A percentile compares a stretch with the other conserved stretches of the same genome.
Conservation (phyloP, 2,329 filamentous ascomycete genomes). For the Microcyclospora tardicrescens region DNA sequence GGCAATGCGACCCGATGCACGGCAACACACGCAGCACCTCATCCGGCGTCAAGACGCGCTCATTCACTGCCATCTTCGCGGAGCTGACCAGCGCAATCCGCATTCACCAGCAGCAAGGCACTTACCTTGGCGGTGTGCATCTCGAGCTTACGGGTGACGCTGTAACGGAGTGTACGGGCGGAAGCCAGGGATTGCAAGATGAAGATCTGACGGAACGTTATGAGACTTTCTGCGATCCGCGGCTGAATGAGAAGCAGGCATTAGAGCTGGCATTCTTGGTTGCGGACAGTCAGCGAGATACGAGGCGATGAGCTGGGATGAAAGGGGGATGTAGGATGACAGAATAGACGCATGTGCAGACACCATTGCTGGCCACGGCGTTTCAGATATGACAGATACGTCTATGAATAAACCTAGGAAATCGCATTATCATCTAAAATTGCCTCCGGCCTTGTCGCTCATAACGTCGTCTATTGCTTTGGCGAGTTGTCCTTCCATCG, state of each 20-base stretch:
- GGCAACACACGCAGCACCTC: conserved; percentile 59
- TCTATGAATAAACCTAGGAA: too few species aligned
- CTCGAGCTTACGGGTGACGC: conserved; percentile 90
- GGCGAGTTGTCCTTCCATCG: too few species aligned
- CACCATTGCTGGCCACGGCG: too few species aligned
- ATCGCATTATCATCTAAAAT: too few species aligned
- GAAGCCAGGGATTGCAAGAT: conserved; percentile 74
- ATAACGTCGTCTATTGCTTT: too few species aligned
- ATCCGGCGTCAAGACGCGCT: conserved; percentile 77
- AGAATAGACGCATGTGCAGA: too few species aligned
- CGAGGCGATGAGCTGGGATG: too few species aligned
- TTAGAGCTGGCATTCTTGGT: conserved; percentile 89
- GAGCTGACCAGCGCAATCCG: conserved; percentile 73
- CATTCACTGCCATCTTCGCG: conserved; percentile 77
- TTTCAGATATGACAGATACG: too few species aligned
- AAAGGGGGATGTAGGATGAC: too few species aligned
- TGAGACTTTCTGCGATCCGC: conserved; percentile 88
- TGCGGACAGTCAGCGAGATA: conserved; percentile 43
- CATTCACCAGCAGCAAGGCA: conserved; percentile 72
- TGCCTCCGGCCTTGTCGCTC: too few species aligned
- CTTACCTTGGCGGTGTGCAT: conserved; percentile 86
- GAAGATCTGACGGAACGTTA: conserved; percentile 84
- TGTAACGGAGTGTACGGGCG: conserved; percentile 90
- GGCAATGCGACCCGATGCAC: conserved; percentile 99
- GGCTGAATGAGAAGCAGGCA: conserved; percentile 95